Evolutionary conservation across 108 stramenopile genomes (phyloP), one percentile per base, ranked within the genome.

Genomic region (Conticribra weissflogii): DNA sequence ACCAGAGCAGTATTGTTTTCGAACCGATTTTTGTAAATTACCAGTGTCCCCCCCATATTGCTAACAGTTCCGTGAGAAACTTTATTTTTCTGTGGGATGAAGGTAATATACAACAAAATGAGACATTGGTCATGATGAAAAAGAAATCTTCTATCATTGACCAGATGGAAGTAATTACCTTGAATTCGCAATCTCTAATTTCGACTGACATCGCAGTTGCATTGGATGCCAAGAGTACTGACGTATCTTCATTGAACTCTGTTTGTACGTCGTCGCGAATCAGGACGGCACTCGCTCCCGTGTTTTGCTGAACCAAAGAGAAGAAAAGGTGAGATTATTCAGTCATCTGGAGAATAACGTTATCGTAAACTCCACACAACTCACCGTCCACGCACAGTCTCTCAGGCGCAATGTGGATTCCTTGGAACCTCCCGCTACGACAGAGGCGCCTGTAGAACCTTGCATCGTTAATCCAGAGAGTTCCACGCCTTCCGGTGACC

Each of bases 201-300:
- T 57, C 66, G 7, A 79, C 71, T 12, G 78, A 50, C 78, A 79
- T 79, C 46, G 71, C 78, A 14, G 25, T 12, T 32, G 25, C 75
- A 51, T 34, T 36, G 1, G 55, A 53, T 19, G 16, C 44, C 4
- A 28, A 51, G 48, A 66, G 17, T 14, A 67, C 57, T 17, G 52
- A 41, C 3, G 27, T 19, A 44, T 4, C 48, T 44, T 54, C 31
- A 46, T 24, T 52, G 7, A 32, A 41, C 54, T 54, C 54, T 19
- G 52, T 18, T 17, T 41, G 19, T 12, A 28, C 31, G 18, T 54
- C 59, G 49, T 27, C 51, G 53, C 53, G 45, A 52, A 79, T 72
- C 19, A 79, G 25, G 21, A 79, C 34, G 4, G 66, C 66, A 24
- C 66, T 68, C 16, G 48, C 30, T 3, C 78, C 78, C n/a, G 15